Evolutionary conservation across 257 asterid species (phyloP).

Genomic region (Salvia rosmarinus): DNA sequence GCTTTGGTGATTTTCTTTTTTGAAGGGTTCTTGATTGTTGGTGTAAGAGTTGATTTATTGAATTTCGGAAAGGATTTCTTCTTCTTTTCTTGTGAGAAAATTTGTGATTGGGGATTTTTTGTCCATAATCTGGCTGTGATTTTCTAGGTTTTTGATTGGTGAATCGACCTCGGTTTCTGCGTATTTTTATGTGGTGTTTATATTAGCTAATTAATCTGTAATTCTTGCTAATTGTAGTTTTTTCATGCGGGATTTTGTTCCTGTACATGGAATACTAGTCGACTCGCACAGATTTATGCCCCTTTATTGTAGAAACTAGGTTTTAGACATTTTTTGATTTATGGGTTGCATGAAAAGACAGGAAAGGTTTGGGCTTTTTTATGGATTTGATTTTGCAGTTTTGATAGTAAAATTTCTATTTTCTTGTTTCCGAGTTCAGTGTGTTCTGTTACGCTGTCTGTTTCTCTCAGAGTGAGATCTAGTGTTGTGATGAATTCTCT

Average conservation of each 20-base stretch:
- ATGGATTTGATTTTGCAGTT: not conserved
- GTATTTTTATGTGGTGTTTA: not conserved
- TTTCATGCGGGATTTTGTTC: not conserved
- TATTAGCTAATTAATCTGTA: not conserved
- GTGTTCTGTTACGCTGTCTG: not conserved
- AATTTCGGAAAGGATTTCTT: not conserved
- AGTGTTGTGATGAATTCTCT: not conserved
- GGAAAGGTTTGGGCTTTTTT: not conserved
- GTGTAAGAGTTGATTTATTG: not conserved
- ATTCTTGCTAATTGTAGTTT: constrained; percentile 1
- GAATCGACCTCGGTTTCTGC: not conserved
- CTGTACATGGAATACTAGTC: not conserved
- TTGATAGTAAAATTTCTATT: not conserved
- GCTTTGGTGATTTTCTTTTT: not conserved
- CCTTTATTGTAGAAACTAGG: not conserved
- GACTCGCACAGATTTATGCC: not conserved
- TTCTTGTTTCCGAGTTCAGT: not conserved
- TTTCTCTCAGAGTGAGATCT: constrained; percentile 23
- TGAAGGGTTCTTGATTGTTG: not conserved
- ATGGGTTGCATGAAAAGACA: not conserved
- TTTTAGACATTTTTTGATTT: not conserved
- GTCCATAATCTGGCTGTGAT: not conserved
- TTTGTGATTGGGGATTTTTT: not conserved
- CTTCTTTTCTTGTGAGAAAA: not conserved
- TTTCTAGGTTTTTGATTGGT: constrained; percentile 4